Conservation (phyloP, 169 alveolate species). For the Besnoitia besnoiti region DNA sequence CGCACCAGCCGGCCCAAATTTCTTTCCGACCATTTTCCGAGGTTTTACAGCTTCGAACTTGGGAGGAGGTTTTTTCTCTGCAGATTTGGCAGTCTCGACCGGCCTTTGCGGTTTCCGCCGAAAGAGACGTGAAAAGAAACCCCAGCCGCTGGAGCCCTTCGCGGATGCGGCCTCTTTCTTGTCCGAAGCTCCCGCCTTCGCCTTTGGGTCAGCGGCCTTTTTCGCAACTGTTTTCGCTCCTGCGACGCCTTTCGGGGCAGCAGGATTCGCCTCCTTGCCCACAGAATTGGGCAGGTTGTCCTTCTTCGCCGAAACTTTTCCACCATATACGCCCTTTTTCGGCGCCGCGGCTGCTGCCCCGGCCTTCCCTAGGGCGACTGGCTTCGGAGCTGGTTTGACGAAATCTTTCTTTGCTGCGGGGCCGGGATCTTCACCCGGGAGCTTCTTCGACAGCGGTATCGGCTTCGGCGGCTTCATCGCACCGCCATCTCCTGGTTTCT, state of each 20-base stretch:
- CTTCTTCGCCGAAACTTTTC: neutral
- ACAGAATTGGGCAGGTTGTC: too few relatives aligned
- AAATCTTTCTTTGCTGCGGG: neutral
- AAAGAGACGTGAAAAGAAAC: neutral
- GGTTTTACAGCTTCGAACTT: neutral
- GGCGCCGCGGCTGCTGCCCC: neutral
- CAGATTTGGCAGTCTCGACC: neutral
- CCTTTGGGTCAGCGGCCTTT: neutral
- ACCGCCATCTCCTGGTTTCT: neutral
- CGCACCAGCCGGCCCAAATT: neutral
- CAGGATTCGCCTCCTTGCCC: neutral
- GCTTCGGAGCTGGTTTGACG: neutral
- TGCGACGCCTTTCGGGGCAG: neutral
- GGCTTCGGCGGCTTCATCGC: neutral
- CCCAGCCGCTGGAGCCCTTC: neutral
- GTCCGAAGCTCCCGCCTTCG: neutral
- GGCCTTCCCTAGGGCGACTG: neutral
- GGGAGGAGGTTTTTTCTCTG: neutral
- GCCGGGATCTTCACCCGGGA: neutral
- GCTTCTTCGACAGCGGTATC: neutral
- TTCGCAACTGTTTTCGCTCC: neutral
- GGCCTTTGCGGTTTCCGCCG: neutral
- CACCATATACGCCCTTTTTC: neutral
- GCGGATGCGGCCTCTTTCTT: neutral
- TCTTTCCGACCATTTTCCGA: neutral